Base-by-base conservation (phyloP, 1,284 basidiomycete species). In the Cryptococcus neoformans region DNA sequence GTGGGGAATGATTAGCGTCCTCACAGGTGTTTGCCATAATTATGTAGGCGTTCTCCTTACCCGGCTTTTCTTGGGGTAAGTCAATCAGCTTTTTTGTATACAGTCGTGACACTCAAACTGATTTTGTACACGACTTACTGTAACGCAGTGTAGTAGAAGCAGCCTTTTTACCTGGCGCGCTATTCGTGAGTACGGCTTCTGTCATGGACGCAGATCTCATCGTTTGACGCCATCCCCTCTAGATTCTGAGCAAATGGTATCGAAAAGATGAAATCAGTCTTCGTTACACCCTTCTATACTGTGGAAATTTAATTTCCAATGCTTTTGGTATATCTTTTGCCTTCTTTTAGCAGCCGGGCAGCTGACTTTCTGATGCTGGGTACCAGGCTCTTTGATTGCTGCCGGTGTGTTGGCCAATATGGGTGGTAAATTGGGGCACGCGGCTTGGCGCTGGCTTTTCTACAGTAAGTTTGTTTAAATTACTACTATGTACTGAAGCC, bases 11-110 rank as follows among this genome's bases (percentile, higher is more conserved):
- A 81, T 90, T 47, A 87, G 85, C 21, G 77, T 83, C 50, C 73
- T 84, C 35, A 89, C 69, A 80, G 86, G 85, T 10, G 79, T 87
- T 53, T 82, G 84, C 5, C 82, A 78, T 49, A 82, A 81, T 72
- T 91, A 87, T 66, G 77, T 80, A 28, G 84, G 86, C n/a, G 86
- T 83, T 0, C 79, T 90, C 9, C 78, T 86, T 44, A 86, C 85
- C 0, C 82, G 89, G n/a, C 88, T 90, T 73, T 85, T 89, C 75
- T 82, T 90, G 9, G 73, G 57, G 76, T 75, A 69, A 88, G 86
- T 44, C 21, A 21, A 21, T 21, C 21, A 21, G 21, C 21, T 21
- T 21, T 28, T 21, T 21, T 21, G 21, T 21, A 41, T 53, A 21
- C 37, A n/a, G 11, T 4, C 17, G 10, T 28, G 44, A 17, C 39